Percentiles rank a stretch among this genome's conserved stretches.
These are phyloP conservation scores for Microcyclospora pomicola DNA, from an alignment of 2,329 filamentous ascomycete genomes.

Conservation along the genomic window DNA sequence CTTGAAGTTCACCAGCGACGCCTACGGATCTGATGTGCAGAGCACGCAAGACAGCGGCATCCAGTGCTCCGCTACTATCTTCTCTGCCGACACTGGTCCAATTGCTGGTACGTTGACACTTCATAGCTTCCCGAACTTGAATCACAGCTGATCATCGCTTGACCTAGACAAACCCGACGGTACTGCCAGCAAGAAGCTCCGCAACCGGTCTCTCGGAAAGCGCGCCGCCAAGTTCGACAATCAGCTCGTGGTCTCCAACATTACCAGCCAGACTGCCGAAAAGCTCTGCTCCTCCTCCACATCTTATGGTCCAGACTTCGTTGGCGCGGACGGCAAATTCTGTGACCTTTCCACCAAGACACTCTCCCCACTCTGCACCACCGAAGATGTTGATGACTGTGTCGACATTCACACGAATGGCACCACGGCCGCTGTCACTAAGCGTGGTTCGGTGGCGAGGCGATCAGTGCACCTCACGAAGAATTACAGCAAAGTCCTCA, in stretches of 20 bases:
- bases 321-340: background rate
- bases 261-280: background rate
- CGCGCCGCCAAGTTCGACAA: too few species aligned
- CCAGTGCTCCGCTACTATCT: background rate
- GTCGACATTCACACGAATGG: background rate
- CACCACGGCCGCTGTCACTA: background rate
- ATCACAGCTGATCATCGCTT: too few species aligned
- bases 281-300: background rate
- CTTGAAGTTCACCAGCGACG: background rate
- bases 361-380: background rate
- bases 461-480: too few species aligned
- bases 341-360: conserved; percentile 1
- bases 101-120: too few species aligned
- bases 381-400: background rate
- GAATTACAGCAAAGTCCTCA: too few species aligned
- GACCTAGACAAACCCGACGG: too few species aligned
- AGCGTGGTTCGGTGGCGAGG: background rate
- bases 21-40: background rate
- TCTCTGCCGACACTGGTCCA: too few species aligned
- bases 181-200: too few species aligned
- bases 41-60: background rate
- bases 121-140: too few species aligned
- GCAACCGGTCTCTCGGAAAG: too few species aligned
- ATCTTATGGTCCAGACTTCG: conserved; percentile 2
- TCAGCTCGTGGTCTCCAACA: background rate